Base-by-base conservation (phyloP, 306 rosid genomes). In the Oemleria cerasiformis region DNA sequence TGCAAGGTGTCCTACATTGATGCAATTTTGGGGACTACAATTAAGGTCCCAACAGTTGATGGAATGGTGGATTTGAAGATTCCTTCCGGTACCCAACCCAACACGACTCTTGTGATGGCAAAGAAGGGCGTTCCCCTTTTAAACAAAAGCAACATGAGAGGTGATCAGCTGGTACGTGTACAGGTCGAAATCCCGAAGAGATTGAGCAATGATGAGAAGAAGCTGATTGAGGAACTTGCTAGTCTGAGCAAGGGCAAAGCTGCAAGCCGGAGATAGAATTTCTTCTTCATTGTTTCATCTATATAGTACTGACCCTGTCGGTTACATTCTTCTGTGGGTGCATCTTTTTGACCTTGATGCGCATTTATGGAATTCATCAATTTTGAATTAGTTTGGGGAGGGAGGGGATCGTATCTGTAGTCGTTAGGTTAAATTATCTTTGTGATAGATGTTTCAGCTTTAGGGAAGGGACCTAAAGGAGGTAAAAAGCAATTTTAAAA, bases 131-230 rank as follows among this genome's bases (percentile, higher is more conserved):
- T 94, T 56, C 99, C 99, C 3, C 51, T 84, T 55, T 87, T 94
- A 68, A 94, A 94, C 62, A 94, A 89, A 72, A 89, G 79, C 83
- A 94, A 88, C 21, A 78, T 89, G 90, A 89, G 99, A 75, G 99
- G 99, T 12, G 99, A 94, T 78, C 99, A 94, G 77, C 87, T 94
- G 80, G 99, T 94, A 16, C 86, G 95, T 0, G 99, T 94, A 76
- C 99, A 94, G 90, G 96, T 94, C 47, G 99, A 94, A 78, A 94
- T 94, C 63, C 99, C 99, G 8, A 94, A 94, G 73, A 84, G 85
- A 78, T 63, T 94, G 63, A 89, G 90, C 90, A 75, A 62, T 21
- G 96, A 89, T 8, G 99, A 94, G 84, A 85, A 72, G 76, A 91
- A 94, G 86, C 91, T 94, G 41, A 73, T 94, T 0, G 92, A 91